phyloP scores from a whole-genome alignment of 1,284 basidiomycete genomes.

The Ceratobasidium sp. region DNA sequence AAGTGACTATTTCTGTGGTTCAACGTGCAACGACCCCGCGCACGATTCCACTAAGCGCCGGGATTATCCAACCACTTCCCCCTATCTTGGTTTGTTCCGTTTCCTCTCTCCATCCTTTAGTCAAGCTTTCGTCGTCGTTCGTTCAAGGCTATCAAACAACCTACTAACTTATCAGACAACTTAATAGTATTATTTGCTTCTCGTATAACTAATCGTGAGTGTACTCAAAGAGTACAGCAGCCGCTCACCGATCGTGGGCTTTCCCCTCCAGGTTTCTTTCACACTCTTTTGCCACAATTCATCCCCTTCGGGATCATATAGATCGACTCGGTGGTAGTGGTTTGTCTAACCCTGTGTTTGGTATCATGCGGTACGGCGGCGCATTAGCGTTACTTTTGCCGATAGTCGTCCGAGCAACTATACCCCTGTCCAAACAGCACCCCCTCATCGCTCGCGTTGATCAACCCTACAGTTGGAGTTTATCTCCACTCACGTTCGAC shows the following conservation, averaged over 20 bases:
- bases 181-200: not conserved
- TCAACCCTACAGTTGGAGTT: slow-evolving; percentile 70
- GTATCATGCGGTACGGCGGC: slow-evolving; percentile 17
- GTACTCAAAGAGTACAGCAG: not conserved
- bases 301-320: slow-evolving; percentile 6
- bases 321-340: not conserved
- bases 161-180: not conserved
- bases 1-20: no score
- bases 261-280: not conserved
- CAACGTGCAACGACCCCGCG: no score
- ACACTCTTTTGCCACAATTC: slow-evolving; percentile 46
- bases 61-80: slow-evolving; percentile 2
- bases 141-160: not conserved
- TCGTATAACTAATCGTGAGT: slow-evolving; percentile 16
- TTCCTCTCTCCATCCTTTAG: not conserved
- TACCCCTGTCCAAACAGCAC: slow-evolving; percentile 53
- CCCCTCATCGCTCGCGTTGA: slow-evolving; percentile 59
- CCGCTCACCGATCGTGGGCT: not conserved
- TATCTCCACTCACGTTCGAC: slow-evolving; percentile 47
- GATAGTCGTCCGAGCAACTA: slow-evolving; percentile 7
- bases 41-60: not conserved
- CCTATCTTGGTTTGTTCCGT: not conserved
- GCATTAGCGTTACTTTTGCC: slow-evolving; percentile 28
- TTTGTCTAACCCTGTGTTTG: not conserved
- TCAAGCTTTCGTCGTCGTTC: slow-evolving; percentile 2